Evolutionary conservation across 2,329 filamentous ascomycete species (phyloP), one percentile per base, ranked within the genome.

Genomic region (Paecilomyces sp.): DNA sequence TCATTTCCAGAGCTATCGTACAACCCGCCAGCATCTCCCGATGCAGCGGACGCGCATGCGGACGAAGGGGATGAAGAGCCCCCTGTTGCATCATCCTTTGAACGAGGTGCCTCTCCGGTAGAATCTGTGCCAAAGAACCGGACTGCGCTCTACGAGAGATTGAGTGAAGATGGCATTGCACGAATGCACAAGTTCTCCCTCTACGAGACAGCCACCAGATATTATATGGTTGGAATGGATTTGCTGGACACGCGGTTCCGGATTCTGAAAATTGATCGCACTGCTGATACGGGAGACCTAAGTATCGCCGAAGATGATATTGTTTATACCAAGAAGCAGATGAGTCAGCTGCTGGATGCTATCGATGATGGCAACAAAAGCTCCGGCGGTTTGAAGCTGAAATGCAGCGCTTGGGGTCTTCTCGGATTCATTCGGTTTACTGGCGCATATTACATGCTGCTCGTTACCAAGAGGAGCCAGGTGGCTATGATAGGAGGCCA

Each of bases 391-490:
- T 84, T 99, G 76, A 94, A 90, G 73, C 81, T 96, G 59, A 91
- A 90, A 61, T 95, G 90, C 74, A 95, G 87, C 61, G 91, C 90
- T 3, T 99, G 93, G 94, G 94, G 94, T 1, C 78, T 99, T 28
- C 80, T 99, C 28, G 94, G 94, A 3, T 99, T 99, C 74, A 94
- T 99, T 73, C 85, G 90, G 62, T 97, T 99, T 74, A 99, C 94
- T 0, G 92, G 93, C 1, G 87, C 91, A 2, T 97, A 95, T 74
- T 99, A 99, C 74, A 97, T 99, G 92, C 83, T 97, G 31, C 79
- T 97, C 55, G 92, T 97, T 69, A 97, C 92, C 47, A 97, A 97
- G 77, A 88, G 95, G 78, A 94, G 90, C 70, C 95, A 95, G 60
- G 92, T 96, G 2, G 94, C 94, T 53, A 93, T 97, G 88, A 84